Evolutionary conservation across 306 rosid species (phyloP), one percentile per base, ranked within the genome.

Genomic region (Lotus japonicus): DNA sequence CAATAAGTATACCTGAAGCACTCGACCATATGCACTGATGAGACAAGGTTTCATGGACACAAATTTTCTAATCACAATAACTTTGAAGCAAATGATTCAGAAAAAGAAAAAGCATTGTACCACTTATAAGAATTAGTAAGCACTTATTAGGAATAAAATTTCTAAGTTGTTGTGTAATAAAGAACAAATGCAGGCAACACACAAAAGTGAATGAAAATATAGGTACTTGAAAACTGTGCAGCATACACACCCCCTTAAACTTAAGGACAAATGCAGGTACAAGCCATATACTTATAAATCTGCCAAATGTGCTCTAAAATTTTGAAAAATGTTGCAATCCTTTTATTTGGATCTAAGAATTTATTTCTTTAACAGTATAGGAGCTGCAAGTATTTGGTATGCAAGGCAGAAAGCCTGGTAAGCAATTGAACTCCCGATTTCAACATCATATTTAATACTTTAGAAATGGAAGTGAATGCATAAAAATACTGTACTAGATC

Each of bases 1-100:
- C 48, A 67, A 39, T 43, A 45, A 51, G 35, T 57, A 42, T 16
- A 74, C 16, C 31, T 77, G 45, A 66, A 60, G 35, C 49, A 50
- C 70, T 36, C 4, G 16, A 61, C 16, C 38, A 67, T 17, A 45
- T 33, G 41, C 55, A 58, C 17, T 21, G 61, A 68, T 12, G 57
- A 68, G 17, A 44, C n/a, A 38, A 42, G 58, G 50, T 14, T 66
- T 45, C 23, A 26, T 26, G 23, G 9, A 3, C 19, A 59, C 55
- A 50, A 11, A 13, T 38, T 59, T 35, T 15, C 55, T n/a, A 50
- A 13, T 53, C 13, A 66, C 55, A 53, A 9, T 23, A 45, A 60
- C 53, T 12, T 31, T 4, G 62, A 58, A 58, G 52, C 17, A 58
- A 55, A 63, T n/a, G 59, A 58, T n/a, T 44, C 19, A 8, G 21